A percentile compares a stretch with the other conserved stretches of the same genome.
Evolutionary conservation across 257 asterid genomes (phyloP).

Genomic region (Primulina tabacum): DNA sequence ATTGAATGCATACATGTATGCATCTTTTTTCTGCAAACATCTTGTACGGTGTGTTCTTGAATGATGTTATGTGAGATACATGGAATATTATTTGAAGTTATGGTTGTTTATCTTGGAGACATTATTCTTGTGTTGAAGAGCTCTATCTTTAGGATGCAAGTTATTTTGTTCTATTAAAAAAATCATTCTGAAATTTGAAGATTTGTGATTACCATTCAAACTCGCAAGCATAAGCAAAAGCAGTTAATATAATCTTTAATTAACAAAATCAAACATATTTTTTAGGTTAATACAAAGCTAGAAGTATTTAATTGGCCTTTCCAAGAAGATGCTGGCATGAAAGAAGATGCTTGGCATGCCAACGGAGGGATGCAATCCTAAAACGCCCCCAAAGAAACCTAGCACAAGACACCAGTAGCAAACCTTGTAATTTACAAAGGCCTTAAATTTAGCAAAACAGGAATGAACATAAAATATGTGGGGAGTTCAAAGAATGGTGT

Average conservation of each 20-base stretch:
- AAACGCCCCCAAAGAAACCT: constrained; percentile 18
- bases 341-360: constrained; percentile 20
- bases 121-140: background rate
- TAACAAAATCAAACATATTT: background rate
- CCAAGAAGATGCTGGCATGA: constrained; percentile 13
- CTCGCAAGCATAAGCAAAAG: constrained; percentile 1
- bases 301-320: constrained; percentile 9
- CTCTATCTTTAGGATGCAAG: background rate
- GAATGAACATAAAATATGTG: constrained; percentile 27
- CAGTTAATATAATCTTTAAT: constrained; percentile 8
- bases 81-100: constrained; percentile 10
- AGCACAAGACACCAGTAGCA: constrained; percentile 28
- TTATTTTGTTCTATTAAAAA: too few species aligned
- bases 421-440: constrained; percentile 20
- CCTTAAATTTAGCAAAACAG: background rate
- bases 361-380: constrained; percentile 19
- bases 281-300: constrained; percentile 26
- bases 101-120: constrained; percentile 3
- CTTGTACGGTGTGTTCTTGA: background rate
- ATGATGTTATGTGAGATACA: background rate
- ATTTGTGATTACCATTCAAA: background rate
- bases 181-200: too few species aligned
- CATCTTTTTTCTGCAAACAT: constrained; percentile 11
- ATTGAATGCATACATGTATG: constrained; percentile 12
- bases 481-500: constrained; percentile 24